phyloP scores from a whole-genome alignment of 768 basidiomycete genomes.

The Polyporus arcularius region DNA sequence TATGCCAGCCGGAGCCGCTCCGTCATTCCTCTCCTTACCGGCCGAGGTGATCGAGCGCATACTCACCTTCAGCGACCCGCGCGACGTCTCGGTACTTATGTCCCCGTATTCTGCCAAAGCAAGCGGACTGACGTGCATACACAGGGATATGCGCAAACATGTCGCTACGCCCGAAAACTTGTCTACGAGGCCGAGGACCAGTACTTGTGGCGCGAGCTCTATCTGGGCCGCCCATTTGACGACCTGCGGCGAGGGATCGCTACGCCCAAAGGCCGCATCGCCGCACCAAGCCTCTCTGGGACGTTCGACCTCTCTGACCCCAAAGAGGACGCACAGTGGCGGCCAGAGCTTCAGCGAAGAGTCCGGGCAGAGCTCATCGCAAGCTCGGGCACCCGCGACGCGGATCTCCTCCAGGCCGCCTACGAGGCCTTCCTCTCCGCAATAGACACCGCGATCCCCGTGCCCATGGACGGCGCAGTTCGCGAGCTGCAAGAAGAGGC shows the following conservation, averaged over 20 bases:
- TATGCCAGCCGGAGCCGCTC: neutral
- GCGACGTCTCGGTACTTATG: conserved; percentile 47
- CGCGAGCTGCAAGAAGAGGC: conserved; percentile 9
- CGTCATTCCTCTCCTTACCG: conserved; percentile 39
- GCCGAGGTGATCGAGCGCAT: conserved; percentile 61
- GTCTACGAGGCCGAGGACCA: conserved; percentile 54
- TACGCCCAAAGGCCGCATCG: conserved; percentile 2
- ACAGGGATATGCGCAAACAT: conserved; percentile 53
- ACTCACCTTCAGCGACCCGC: conserved; percentile 53
- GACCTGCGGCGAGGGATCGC: conserved; percentile 49
- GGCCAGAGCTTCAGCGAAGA: conserved; percentile 20
- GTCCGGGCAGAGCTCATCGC: conserved; percentile 13
- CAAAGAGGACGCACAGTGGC: conserved; percentile 28
- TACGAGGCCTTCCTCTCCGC: conserved; percentile 43
- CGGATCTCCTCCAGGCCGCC: conserved; percentile 23
- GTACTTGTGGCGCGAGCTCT: conserved; percentile 70
- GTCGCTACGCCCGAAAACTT: conserved; percentile 46
- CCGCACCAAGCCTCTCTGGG: neutral
- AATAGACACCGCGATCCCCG: conserved; percentile 17
- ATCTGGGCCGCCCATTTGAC: conserved; percentile 61
- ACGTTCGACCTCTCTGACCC: neutral
- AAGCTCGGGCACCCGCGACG: neutral
- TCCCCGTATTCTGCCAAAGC: neutral
- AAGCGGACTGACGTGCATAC: neutral
- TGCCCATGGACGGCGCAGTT: conserved; percentile 2